Evolutionary conservation across 2,329 filamentous ascomycete genomes (phyloP).

Genomic region (Thielaviopsis euricoi): DNA sequence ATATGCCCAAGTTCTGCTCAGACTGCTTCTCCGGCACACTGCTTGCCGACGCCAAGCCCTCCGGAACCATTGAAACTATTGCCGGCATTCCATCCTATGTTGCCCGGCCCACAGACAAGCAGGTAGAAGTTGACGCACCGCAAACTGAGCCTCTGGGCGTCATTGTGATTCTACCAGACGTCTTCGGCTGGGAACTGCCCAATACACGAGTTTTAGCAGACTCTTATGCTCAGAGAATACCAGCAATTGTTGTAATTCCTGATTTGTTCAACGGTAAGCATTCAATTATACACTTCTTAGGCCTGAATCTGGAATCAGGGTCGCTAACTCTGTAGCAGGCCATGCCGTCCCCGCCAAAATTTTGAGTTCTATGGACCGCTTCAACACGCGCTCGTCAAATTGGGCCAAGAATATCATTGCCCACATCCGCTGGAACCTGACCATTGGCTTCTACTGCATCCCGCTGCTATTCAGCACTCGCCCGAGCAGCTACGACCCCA

Average conservation of each 20-base stretch:
- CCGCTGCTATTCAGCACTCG: conserved; percentile 18
- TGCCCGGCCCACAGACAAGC: conserved; percentile 13
- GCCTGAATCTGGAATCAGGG: not conserved
- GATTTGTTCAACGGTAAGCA: conserved; percentile 30
- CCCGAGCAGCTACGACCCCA: conserved; percentile 15
- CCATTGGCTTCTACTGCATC: conserved; percentile 12
- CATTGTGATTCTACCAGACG: conserved; percentile 35
- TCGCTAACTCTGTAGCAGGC: conserved; percentile 12
- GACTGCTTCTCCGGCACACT: conserved; percentile 14
- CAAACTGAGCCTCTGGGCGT: conserved; percentile 22
- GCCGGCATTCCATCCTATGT: conserved; percentile 16
- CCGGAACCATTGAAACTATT: conserved; percentile 15
- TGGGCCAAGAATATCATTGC: not conserved
- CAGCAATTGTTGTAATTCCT: conserved; percentile 31
- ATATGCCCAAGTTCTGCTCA: conserved; percentile 12
- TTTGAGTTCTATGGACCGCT: conserved; percentile 15
- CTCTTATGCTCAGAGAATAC: conserved; percentile 29
- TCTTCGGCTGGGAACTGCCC: conserved; percentile 34
- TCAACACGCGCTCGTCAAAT: not conserved
- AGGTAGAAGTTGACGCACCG: not conserved
- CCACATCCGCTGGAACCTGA: not conserved
- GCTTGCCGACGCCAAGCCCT: conserved; percentile 12
- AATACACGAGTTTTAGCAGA: conserved; percentile 36
- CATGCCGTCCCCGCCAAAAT: conserved; percentile 16
- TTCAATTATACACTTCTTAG: not conserved